A percentile compares a stretch with the other conserved stretches of the same genome.
Evolutionary conservation across 2,329 filamentous ascomycete genomes (phyloP).

Genomic region (Xylaria sp.): DNA sequence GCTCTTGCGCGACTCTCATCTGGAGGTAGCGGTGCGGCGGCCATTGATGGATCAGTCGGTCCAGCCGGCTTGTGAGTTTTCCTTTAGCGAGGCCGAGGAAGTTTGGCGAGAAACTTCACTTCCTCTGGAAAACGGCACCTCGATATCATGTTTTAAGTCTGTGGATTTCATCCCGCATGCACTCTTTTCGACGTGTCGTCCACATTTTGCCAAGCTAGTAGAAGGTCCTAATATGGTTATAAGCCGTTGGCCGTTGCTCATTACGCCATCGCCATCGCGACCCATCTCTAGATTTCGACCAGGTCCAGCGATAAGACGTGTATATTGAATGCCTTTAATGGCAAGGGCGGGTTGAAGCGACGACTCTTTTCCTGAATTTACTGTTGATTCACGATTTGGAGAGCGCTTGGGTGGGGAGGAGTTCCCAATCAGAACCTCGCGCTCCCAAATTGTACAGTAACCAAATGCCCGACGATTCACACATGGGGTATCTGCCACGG

Average conservation of each 20-base stretch:
- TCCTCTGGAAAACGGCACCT: neutral
- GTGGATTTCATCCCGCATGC: neutral
- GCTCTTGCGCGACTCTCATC: slow-evolving; percentile 20
- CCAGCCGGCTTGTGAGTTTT: neutral
- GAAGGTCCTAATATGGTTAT: neutral
- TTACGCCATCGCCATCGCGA: slow-evolving; percentile 7
- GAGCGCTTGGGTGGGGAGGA: slow-evolving; percentile 3
- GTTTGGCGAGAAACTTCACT: neutral
- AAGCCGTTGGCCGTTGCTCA: neutral
- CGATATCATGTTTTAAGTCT: slow-evolving; percentile 2
- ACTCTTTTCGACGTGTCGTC: neutral
- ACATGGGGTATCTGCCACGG: slow-evolving; percentile 14
- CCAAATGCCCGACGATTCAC: slow-evolving; percentile 3
- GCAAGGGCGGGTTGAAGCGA: slow-evolving; percentile 2
- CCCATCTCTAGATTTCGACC: slow-evolving; percentile 2
- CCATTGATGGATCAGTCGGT: slow-evolving; percentile 20
- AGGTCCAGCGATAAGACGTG: slow-evolving; percentile 2
- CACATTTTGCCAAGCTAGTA: slow-evolving; percentile 1
- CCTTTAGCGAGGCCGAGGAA: slow-evolving; percentile 9
- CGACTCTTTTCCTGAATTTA: neutral
- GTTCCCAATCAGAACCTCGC: slow-evolving; percentile 8
- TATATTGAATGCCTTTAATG: slow-evolving; percentile 5
- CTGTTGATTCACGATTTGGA: slow-evolving; percentile 7
- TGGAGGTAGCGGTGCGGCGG: slow-evolving; percentile 18
- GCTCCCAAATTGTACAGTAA: neutral